Base-by-base conservation (phyloP, 1,284 basidiomycete genomes). In the Porodaedalea pini region DNA sequence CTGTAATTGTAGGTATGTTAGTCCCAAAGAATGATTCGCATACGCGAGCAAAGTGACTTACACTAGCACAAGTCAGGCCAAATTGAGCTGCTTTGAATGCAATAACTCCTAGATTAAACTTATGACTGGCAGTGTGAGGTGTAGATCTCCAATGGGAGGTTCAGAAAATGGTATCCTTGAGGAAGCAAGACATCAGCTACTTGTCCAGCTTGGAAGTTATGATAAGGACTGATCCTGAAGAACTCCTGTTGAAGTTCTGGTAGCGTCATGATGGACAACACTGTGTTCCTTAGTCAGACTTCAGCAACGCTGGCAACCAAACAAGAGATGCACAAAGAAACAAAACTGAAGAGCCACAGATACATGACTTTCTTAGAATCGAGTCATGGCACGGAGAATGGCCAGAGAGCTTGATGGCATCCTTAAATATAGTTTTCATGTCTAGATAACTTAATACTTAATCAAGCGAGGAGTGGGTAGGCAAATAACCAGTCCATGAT, bases 161-260 rank as follows among this genome's bases (percentile, higher is more conserved):
- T 80, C 69, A n/a, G 83, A 85, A 61, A 79, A 90, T 0, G 83
- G 86, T 47, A 90, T 80, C 1, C 86, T n/a, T n/a, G n/a, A n/a
- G n/a, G n/a, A n/a, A n/a, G n/a, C n/a, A n/a, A n/a, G n/a, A n/a
- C n/a, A n/a, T n/a, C n/a, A n/a, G n/a, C n/a, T n/a, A n/a, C n/a
- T n/a, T n/a, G n/a, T n/a, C n/a, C n/a, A n/a, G n/a, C n/a, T n/a
- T 10, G 10, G 13, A 3, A 11, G 4, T 11, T 13, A 44, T 23
- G 10, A 37, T 3, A 11, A 8, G 13, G 15, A 25, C 54, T 27
- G 19, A 49, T 45, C 54, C 45, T 45, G 34, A 56, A 56, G 21
- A 49, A 49, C n/a, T 56, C 54, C 27, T n/a, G n/a, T n/a, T n/a
- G n/a, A 44, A 41, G 4, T 36, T 34, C 25, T 21, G 41, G 43